phyloP scores from a whole-genome alignment of 169 alveolate species.

The Theileria annulata region DNA sequence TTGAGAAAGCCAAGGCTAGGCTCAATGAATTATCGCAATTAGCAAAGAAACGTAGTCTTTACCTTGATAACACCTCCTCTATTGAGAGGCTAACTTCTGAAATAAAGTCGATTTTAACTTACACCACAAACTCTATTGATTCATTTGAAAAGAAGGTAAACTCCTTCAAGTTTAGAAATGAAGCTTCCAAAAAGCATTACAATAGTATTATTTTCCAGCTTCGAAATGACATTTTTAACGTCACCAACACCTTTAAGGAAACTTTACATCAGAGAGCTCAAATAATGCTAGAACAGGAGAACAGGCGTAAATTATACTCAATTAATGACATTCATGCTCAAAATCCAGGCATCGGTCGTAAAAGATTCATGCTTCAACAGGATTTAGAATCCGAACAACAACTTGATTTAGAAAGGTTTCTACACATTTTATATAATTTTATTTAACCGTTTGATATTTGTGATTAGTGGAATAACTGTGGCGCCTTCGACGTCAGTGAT shows the following conservation, averaged over 20 bases:
- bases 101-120: conserved; percentile 48
- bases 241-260: conserved; percentile 75
- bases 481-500: conserved; percentile 54
- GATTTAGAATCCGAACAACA: conserved; percentile 53
- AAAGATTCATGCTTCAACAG: conserved; percentile 56
- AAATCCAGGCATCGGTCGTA: conserved; percentile 11
- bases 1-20: conserved; percentile 23
- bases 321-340: conserved; percentile 37
- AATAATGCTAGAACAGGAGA: conserved; percentile 74
- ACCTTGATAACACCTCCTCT: conserved; percentile 57
- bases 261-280: conserved; percentile 71
- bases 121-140: conserved; percentile 41
- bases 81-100: conserved; percentile 54
- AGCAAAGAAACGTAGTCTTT: conserved; percentile 59
- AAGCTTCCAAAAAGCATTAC: conserved; percentile 48
- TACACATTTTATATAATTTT: not conserved
- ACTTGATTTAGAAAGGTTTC: conserved; percentile 63
- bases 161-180: conserved; percentile 26
- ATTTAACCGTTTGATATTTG: no score
- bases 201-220: conserved; percentile 50
- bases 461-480: conserved; percentile 46
- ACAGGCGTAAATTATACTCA: conserved; percentile 72
- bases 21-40: conserved; percentile 42
- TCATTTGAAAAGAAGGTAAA: conserved; percentile 16
- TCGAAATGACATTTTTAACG: conserved; percentile 37